Conservation (phyloP, 371 early-diverging fungal genomes). For the Lichtheimia corymbifera region DNA sequence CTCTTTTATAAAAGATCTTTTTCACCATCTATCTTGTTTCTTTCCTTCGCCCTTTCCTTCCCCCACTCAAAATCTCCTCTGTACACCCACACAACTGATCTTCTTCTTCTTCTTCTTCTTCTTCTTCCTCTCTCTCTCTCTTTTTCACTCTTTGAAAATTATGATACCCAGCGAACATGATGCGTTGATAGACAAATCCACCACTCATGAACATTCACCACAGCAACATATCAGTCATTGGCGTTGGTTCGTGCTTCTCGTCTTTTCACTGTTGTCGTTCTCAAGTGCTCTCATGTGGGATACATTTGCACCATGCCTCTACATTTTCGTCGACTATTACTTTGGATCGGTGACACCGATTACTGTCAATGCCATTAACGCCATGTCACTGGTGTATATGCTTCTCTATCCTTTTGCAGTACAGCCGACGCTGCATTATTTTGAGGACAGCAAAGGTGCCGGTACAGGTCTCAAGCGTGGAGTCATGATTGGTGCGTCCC, state of each 20-base stretch:
- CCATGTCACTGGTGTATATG: constrained; percentile 50
- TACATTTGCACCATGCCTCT: constrained; percentile 56
- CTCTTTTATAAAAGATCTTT: background rate
- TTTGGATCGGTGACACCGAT: constrained; percentile 22
- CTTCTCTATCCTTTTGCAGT: constrained; percentile 51
- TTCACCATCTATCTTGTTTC: background rate
- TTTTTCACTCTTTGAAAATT: background rate
- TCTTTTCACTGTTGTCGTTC: constrained; percentile 47
- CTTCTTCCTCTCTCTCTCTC: background rate
- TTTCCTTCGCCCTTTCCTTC: background rate
- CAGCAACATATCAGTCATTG: constrained; percentile 4
- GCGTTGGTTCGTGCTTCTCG: constrained; percentile 44
- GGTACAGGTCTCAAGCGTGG: constrained; percentile 47
- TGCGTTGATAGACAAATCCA: background rate
- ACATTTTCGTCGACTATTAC: constrained; percentile 50
- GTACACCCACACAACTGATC: background rate
- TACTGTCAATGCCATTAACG: constrained; percentile 49
- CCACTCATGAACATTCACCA: background rate
- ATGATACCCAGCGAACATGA: background rate
- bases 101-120: no score
- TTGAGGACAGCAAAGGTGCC: constrained; percentile 33
- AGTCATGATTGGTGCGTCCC: constrained; percentile 45
- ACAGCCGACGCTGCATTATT: constrained; percentile 43
- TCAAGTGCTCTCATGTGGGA: constrained; percentile 56
- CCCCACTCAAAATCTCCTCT: background rate